Conservation (phyloP, 139 green algal genomes). For the Asterochloris erici region DNA sequence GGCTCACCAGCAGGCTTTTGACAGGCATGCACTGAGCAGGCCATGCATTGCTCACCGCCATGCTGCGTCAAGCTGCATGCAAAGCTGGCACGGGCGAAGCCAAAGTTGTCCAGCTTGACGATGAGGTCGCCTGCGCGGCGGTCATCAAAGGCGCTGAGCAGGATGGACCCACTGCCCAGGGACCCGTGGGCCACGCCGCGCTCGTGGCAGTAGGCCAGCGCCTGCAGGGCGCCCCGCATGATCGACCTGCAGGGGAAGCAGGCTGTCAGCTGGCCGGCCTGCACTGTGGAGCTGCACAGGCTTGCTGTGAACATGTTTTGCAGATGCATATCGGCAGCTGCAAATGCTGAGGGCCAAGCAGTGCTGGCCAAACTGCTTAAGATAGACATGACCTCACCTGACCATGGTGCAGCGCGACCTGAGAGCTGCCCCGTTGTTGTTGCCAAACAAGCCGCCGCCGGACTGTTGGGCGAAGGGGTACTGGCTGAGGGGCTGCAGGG, state of each 20-base stretch:
- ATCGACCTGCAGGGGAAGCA: constrained; percentile 28
- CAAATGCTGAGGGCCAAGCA: background rate
- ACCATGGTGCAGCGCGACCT: constrained; percentile 37
- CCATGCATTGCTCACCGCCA: constrained; percentile 1
- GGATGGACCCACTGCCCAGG: constrained; percentile 56
- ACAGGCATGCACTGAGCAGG: too few relatives aligned
- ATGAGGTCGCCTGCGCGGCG: constrained; percentile 34
- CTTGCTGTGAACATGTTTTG: background rate
- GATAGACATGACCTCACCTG: constrained; percentile 2
- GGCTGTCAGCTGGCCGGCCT: background rate
- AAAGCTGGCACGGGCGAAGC: constrained; percentile 40
- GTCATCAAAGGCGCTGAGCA: constrained; percentile 62
- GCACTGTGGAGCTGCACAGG: background rate
- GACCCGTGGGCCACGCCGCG: constrained; percentile 66
- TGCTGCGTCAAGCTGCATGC: background rate
- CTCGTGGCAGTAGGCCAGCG: constrained; percentile 57
- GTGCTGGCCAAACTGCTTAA: too few relatives aligned
- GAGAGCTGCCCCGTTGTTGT: constrained; percentile 7
- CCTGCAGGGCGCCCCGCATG: constrained; percentile 33
- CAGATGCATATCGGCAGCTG: too few relatives aligned
- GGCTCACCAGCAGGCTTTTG: background rate
- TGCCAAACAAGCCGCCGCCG: constrained; percentile 29
- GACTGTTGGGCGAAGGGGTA: constrained; percentile 34
- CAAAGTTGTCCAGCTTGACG: constrained; percentile 83
- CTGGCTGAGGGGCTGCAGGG: constrained; percentile 56